Evolutionary conservation across 441 rosid genomes (phyloP), one percentile per base, ranked within the genome.

Genomic region (Mallotus repandus): DNA sequence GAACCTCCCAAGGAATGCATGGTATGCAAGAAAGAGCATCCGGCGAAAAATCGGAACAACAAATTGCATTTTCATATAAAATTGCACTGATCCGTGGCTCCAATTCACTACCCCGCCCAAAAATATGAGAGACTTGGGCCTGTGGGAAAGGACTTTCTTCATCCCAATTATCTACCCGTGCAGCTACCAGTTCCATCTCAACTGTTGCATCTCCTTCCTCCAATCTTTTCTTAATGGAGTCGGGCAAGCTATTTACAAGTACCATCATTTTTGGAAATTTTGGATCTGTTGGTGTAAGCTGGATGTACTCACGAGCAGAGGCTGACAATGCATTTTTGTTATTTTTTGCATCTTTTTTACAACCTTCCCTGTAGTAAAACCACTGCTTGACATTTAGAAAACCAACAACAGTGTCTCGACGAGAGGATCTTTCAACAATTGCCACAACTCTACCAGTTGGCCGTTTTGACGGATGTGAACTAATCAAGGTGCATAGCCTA

Each of bases 381-480:
- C 97, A 89, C 56, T 84, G 88, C 78, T 84, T 91, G 50, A 86
- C 86, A 84, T 86, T 84, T 69, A 95, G 90, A 79, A 91, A 91
- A 58, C 98, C 99, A 70, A 89, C 89, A 52, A 95, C 74, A 63
- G 86, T 74, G 76, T 91, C 80, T 70, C 98, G 86, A 45, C 84
- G 91, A 71, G 76, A 77, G 74, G 99, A 88, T 71, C 77, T 85
- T 69, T 89, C 90, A 75, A 83, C 70, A 71, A 95, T 80, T 69
- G 94, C 89, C 29, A 93, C 87, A 69, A 95, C 97, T 75, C 79
- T 88, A 56, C 92, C 98, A 5, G 98, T 93, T 19, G 99, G 99
- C 68, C 98, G 81, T 84, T 90, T 95, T 66, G 84, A 74, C 53
- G 96, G 93, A 70, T 78, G 79, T 63, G 84, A 83, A 78, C 77